Evolutionary conservation across 2,329 filamentous ascomycete genomes (phyloP).

Genomic region (Tolypocladium endophyticum): DNA sequence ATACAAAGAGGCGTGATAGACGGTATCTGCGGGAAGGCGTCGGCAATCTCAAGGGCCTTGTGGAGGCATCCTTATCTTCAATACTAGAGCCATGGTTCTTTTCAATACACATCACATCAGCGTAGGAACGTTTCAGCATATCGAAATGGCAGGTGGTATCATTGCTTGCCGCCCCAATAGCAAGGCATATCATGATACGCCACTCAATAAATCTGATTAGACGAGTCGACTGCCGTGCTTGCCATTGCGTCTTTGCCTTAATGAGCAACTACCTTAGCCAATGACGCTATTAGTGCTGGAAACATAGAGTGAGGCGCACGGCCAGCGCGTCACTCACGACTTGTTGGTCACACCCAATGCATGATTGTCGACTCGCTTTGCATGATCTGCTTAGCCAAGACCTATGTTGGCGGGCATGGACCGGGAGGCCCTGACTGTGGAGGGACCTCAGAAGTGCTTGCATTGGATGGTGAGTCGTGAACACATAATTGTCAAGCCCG

Average conservation of each 20-base stretch:
- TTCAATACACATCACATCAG: background rate
- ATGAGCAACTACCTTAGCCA: background rate
- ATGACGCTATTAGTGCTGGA: background rate
- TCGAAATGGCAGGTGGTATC: background rate
- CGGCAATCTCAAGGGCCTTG: background rate
- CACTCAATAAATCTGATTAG: background rate
- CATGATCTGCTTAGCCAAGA: background rate
- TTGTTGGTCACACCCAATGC: background rate
- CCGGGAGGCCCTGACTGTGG: background rate
- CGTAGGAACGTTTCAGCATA: background rate
- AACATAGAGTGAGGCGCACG: background rate
- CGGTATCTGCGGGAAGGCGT: background rate
- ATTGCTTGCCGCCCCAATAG: background rate
- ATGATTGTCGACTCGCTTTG: background rate
- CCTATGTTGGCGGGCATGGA: background rate
- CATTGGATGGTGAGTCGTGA: background rate
- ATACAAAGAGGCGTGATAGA: background rate
- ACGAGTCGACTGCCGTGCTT: background rate
- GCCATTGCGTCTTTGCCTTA: too few species aligned
- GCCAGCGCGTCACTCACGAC: background rate
- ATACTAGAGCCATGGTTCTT: background rate
- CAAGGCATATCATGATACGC: background rate
- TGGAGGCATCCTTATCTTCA: background rate
- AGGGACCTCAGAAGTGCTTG: background rate
- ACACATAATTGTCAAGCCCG: background rate